Percentiles rank a stretch among this genome's conserved stretches.
phyloP scores from a whole-genome alignment of 345 rosid genomes.

The Bretschneidera sinensis region DNA sequence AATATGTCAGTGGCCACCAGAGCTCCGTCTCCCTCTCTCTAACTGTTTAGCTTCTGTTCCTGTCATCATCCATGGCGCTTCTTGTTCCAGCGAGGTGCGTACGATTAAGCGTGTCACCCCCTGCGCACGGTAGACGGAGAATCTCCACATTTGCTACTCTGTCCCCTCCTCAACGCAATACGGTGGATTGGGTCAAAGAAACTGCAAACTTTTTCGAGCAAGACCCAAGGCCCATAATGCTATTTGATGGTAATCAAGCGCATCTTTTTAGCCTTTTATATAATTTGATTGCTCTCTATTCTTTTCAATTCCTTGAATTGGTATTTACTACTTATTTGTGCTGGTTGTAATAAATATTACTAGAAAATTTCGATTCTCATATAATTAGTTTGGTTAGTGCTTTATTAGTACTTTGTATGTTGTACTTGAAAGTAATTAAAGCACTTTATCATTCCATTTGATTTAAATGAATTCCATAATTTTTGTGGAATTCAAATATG shows the following conservation, averaged over 20 bases:
- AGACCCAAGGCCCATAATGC: slow-evolving; percentile 82
- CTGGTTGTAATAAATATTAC: neutral
- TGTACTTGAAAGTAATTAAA: no score
- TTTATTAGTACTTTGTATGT: no score
- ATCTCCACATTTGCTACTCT: slow-evolving; percentile 32
- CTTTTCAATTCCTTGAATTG: no score
- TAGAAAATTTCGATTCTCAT: neutral
- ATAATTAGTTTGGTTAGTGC: no score
- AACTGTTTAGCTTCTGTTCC: no score
- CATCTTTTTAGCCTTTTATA: neutral
- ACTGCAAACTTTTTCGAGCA: slow-evolving; percentile 62
- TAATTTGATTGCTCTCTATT: no score
- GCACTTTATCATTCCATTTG: no score
- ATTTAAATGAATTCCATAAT: no score
- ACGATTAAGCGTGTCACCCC: slow-evolving; percentile 16
- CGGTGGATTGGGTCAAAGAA: slow-evolving; percentile 48
- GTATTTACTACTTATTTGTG: no score
- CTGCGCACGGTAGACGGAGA: slow-evolving; percentile 21
- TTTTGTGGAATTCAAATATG: no score
- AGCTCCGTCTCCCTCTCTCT: no score
- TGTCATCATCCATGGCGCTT: slow-evolving; percentile 58
- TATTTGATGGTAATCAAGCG: slow-evolving; percentile 64
- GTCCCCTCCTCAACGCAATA: slow-evolving; percentile 27
- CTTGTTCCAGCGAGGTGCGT: slow-evolving; percentile 32
- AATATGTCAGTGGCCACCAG: no score